phyloP scores from a whole-genome alignment of 129 eudicot genomes.

The Lactuca sativa region DNA sequence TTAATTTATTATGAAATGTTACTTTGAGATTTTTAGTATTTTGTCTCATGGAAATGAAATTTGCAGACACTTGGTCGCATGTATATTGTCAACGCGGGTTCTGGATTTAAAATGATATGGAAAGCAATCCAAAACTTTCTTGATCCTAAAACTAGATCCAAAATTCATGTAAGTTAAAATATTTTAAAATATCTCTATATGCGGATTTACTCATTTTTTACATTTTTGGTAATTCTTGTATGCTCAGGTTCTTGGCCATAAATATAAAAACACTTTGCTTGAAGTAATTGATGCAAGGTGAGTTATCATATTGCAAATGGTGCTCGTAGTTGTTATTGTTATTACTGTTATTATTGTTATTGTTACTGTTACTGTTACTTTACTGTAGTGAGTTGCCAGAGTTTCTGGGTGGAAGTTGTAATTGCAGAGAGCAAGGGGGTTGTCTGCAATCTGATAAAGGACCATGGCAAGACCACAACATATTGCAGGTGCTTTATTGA shows the following conservation, averaged over 20 bases:
- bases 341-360: neutral
- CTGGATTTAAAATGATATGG: constrained; percentile 71
- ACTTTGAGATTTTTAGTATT: neutral
- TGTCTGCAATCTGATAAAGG: constrained; percentile 74
- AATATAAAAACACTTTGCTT: constrained; percentile 58
- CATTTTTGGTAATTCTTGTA: neutral
- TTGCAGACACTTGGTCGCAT: constrained; percentile 70
- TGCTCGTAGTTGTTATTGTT: neutral
- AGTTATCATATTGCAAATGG: neutral
- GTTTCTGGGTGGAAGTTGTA: constrained; percentile 68
- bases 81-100: constrained; percentile 77
- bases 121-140: constrained; percentile 54
- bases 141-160: constrained; percentile 66
- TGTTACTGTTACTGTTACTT: constrained; percentile 25
- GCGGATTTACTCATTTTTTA: neutral
- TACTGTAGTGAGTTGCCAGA: constrained; percentile 63
- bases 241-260: constrained; percentile 68
- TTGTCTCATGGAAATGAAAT: neutral
- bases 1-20: neutral
- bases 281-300: constrained; percentile 78
- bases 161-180: constrained; percentile 56
- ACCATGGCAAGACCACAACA: constrained; percentile 64
- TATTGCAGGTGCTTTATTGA: constrained; percentile 39
- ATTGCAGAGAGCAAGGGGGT: constrained; percentile 62
- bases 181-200: neutral